Conservation (phyloP, 371 early-diverging fungal species). For the Mortierella sp. region DNA sequence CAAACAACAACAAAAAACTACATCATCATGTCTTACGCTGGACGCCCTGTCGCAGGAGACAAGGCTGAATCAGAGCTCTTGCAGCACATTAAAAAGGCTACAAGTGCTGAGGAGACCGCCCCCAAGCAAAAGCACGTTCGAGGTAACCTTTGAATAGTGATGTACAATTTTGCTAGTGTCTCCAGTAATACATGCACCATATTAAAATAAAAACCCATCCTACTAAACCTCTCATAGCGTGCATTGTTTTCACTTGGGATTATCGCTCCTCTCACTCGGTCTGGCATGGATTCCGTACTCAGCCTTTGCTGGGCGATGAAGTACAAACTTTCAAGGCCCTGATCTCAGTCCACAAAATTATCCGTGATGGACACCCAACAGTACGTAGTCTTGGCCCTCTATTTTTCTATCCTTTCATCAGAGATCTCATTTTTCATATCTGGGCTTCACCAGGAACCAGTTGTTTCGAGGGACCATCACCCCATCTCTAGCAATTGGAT, state of each 20-base stretch:
- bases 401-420: no score
- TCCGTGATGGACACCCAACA: slow-evolving; percentile 92
- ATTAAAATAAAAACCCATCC: not conserved
- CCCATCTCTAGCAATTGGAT: no score
- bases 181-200: no score
- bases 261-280: slow-evolving; percentile 87
- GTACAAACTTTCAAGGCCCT: slow-evolving; percentile 96
- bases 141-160: slow-evolving; percentile 63
- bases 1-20: not conserved
- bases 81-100: slow-evolving; percentile 92
- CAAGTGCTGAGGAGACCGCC: slow-evolving; percentile 89
- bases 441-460: no score
- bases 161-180: no score
- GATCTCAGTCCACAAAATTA: slow-evolving; percentile 94
- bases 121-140: slow-evolving; percentile 98
- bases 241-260: slow-evolving; percentile 97
- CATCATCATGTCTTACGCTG: slow-evolving; percentile 28
- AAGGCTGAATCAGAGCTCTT: slow-evolving; percentile 92
- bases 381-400: slow-evolving; percentile 56
- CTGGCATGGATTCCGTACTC: slow-evolving; percentile 89
- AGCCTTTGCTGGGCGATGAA: slow-evolving; percentile 92
- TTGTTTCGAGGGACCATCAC: no score
- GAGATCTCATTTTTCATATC: no score
- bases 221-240: slow-evolving; percentile 60
- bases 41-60: slow-evolving; percentile 67